Percentiles rank a stretch among this genome's conserved stretches.
Conservation (phyloP, 306 rosid species). For the Dalbergia cochinchinensis region DNA sequence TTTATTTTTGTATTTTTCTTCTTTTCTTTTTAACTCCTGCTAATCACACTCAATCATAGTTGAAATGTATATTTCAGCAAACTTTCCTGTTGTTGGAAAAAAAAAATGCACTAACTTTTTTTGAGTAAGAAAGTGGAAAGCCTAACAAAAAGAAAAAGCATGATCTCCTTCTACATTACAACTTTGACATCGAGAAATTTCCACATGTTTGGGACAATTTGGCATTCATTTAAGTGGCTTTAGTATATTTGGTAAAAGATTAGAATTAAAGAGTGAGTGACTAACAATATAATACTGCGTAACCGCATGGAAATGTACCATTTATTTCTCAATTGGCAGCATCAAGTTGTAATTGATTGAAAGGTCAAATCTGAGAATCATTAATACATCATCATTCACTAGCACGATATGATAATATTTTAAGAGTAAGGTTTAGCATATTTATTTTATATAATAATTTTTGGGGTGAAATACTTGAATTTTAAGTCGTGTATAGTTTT, state of each 20-base stretch:
- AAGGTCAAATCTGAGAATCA: neutral
- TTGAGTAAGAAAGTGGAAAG: conserved; percentile 22
- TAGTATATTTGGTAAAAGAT: neutral
- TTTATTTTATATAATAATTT: neutral
- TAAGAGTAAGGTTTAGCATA: neutral
- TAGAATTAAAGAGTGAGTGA: neutral
- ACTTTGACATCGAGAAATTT: conserved; percentile 3
- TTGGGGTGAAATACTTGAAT: too few relatives aligned
- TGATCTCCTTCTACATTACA: conserved; percentile 4
- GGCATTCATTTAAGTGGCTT: conserved; percentile 7
- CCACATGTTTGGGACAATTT: conserved; percentile 10
- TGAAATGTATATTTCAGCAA: neutral
- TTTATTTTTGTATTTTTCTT: neutral
- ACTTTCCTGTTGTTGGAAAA: neutral
- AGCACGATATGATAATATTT: too few relatives aligned
- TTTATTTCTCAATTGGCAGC: neutral
- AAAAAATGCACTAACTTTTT: neutral
- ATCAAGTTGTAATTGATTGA: neutral
- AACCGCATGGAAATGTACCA: conserved; percentile 19
- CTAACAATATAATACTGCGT: conserved; percentile 1
- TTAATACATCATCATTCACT: too few relatives aligned
- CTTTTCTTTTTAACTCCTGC: neutral
- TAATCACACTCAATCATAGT: neutral
- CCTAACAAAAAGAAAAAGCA: neutral
- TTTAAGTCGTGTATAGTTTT: too few relatives aligned